These are phyloP conservation scores for Daedaleopsis nitida DNA, from an alignment of 768 basidiomycete genomes.

Conservation along the genomic window DNA sequence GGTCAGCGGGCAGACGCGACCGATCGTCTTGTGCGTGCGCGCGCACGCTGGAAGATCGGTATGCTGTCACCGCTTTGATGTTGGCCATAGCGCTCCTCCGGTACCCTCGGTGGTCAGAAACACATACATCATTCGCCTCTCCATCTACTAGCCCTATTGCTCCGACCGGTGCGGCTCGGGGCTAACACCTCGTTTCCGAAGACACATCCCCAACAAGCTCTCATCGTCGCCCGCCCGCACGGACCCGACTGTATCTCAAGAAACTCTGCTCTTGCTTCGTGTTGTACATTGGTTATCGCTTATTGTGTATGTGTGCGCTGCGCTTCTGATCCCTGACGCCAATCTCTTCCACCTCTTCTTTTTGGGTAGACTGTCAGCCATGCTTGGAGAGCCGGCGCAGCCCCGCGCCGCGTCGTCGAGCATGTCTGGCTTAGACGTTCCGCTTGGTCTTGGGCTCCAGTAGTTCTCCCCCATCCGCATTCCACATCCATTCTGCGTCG, in stretches of 20 bases:
- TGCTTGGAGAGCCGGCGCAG: background rate
- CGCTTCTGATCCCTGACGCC: constrained; percentile 11
- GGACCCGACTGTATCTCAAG: constrained; percentile 11
- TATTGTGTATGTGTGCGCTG: constrained; percentile 19
- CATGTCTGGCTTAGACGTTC: constrained; percentile 3
- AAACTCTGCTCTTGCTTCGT: constrained; percentile 2
- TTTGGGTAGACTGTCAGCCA: constrained; percentile 9
- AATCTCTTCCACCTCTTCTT: background rate
- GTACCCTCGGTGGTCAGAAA: constrained; percentile 5
- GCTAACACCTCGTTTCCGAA: background rate
- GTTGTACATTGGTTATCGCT: constrained; percentile 17
- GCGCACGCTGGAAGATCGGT: background rate
- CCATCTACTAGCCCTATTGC: background rate
- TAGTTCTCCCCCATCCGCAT: background rate
- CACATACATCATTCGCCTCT: background rate
- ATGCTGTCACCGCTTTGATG: background rate
- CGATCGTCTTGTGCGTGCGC: constrained; percentile 3
- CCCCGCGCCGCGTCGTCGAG: background rate
- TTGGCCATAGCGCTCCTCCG: background rate
- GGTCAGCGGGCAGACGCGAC: background rate
- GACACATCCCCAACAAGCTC: constrained; percentile 12
- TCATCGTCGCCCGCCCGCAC: constrained; percentile 5
- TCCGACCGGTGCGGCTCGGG: constrained; percentile 14
- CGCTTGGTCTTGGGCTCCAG: background rate
- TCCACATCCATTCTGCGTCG: constrained; percentile 4